These are phyloP conservation scores for Phytopythium litorale DNA, from an alignment of 352 stramenopile genomes.

Conservation along the genomic window DNA sequence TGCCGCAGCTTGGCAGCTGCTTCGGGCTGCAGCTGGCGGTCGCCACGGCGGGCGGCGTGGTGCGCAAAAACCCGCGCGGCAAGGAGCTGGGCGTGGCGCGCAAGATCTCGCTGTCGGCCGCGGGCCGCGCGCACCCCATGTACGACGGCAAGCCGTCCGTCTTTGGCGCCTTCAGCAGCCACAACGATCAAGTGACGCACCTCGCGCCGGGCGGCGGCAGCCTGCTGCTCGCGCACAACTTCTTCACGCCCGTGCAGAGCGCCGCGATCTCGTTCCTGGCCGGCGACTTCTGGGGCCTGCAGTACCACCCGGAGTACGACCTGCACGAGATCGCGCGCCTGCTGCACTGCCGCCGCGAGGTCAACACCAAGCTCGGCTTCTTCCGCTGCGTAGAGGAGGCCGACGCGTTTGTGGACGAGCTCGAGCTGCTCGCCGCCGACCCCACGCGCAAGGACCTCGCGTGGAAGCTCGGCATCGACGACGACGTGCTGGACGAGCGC, in stretches of 20 bases:
- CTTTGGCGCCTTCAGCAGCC: constrained; percentile 72
- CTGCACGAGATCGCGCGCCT: constrained; percentile 74
- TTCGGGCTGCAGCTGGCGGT: constrained; percentile 67
- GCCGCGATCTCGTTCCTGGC: constrained; percentile 22
- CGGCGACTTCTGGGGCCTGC: constrained; percentile 72
- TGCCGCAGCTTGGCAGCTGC: constrained; percentile 79
- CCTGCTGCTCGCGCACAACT: constrained; percentile 50
- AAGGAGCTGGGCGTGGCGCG: constrained; percentile 65
- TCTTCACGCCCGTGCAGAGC: constrained; percentile 57
- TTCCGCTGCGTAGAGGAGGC: constrained; percentile 68
- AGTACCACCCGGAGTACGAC: constrained; percentile 81
- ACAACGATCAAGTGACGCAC: constrained; percentile 75
- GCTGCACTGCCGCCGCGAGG: constrained; percentile 58
- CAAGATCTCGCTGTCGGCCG: constrained; percentile 59
- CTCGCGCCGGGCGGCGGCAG: constrained; percentile 41
- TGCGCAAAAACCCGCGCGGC: constrained; percentile 58
- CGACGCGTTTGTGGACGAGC: constrained; percentile 67
- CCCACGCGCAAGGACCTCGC: constrained; percentile 73
- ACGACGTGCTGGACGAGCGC: constrained; percentile 78
- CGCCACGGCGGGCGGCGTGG: constrained; percentile 41
- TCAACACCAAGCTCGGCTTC: constrained; percentile 67
- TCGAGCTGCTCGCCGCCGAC: constrained; percentile 71
- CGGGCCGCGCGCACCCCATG: constrained; percentile 61
- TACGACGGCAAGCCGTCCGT: constrained; percentile 67
- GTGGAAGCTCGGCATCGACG: constrained; percentile 71